These are phyloP conservation scores for Fusarium luffae DNA, from an alignment of 2,329 filamentous ascomycete species.

Conservation along the genomic window DNA sequence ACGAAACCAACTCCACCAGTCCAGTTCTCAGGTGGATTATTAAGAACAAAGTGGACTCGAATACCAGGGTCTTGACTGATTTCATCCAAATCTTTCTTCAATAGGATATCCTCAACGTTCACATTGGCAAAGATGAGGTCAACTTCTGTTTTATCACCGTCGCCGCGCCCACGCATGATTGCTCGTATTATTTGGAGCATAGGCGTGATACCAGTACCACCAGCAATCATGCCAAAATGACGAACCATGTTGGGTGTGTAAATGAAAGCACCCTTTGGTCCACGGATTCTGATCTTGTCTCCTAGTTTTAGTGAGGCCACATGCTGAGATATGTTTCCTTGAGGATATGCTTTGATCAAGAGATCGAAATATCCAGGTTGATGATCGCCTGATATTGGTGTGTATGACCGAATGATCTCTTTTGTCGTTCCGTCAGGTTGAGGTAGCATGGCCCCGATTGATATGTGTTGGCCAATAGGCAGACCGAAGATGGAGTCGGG, in stretches of 20 bases:
- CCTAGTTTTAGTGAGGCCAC: background rate
- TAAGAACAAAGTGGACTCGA: background rate
- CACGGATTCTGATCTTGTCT: background rate
- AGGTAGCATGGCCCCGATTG: background rate
- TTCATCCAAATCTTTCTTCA: background rate
- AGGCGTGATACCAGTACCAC: background rate
- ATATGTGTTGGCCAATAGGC: background rate
- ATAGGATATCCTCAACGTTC: background rate
- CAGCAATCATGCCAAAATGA: background rate
- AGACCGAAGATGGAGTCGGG: background rate
- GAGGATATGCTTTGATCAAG: background rate
- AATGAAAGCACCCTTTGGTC: background rate
- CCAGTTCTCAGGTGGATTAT: background rate
- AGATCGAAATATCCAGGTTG: background rate
- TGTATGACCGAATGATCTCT: background rate
- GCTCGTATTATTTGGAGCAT: background rate
- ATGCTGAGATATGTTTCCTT: background rate
- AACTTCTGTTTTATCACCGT: background rate
- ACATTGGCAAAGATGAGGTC: background rate
- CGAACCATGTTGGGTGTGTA: background rate
- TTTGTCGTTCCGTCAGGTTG: background rate
- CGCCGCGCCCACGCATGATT: background rate
- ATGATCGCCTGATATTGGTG: background rate
- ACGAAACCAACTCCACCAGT: background rate
- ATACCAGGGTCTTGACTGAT: background rate